Conservation (phyloP, 2,329 filamentous ascomycete species). For the Cladosporium cucumerinum region DNA sequence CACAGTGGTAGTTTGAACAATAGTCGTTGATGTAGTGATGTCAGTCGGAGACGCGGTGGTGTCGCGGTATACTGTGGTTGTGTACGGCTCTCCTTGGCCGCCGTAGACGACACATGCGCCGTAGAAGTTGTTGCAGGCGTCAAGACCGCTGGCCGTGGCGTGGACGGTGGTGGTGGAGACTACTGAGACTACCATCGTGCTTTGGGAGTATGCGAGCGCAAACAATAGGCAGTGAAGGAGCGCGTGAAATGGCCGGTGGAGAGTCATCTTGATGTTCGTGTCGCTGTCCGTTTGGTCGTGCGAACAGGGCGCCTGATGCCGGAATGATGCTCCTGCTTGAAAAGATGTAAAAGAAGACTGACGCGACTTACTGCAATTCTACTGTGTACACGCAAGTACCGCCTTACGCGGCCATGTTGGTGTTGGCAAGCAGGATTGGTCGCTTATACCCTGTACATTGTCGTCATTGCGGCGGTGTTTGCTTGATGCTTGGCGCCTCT, state of each 20-base stretch:
- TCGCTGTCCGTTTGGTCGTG: not conserved
- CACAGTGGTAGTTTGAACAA: not conserved
- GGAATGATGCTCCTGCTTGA: not conserved
- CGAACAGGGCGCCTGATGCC: not conserved
- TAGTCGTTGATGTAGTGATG: conserved; percentile 2
- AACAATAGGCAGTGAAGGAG: not conserved
- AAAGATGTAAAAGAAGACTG: not conserved
- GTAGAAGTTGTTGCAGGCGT: conserved; percentile 9
- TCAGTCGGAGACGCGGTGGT: not conserved
- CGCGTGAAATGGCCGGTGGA: not conserved
- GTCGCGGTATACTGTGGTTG: not conserved
- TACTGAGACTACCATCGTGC: conserved; percentile 7
- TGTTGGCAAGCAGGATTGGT: conserved; percentile 2
- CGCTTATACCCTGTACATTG: conserved; percentile 8
- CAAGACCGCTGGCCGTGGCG: not conserved
- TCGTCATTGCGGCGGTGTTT: conserved; percentile 6
- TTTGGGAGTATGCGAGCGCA: not conserved
- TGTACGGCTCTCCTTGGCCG: conserved; percentile 6
- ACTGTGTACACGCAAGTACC: not conserved
- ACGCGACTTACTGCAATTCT: not conserved
- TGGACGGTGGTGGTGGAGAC: conserved; percentile 1
- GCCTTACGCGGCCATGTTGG: not conserved
- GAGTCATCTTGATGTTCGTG: not conserved
- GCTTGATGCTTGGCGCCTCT: not conserved
- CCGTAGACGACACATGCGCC: conserved; percentile 11